Evolutionary conservation across 1,139 yeast species (phyloP).

Genomic region (Candida anutae): DNA sequence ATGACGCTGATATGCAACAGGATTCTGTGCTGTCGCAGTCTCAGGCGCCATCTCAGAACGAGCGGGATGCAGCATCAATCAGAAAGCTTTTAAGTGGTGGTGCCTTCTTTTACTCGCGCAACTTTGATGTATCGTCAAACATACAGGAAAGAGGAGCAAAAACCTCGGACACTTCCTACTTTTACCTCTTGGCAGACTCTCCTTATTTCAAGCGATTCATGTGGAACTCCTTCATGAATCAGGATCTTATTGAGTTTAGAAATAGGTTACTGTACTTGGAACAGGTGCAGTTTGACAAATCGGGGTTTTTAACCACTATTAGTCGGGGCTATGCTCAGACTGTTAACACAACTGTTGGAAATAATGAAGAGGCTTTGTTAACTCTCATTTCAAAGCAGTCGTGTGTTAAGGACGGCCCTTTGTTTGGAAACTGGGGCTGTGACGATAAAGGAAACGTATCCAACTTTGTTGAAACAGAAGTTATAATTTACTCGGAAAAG

Average conservation of each 20-base stretch:
- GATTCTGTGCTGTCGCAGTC: constrained; percentile 7
- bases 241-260: constrained; percentile 54
- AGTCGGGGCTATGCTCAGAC: constrained; percentile 64
- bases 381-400: constrained; percentile 65
- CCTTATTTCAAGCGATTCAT: constrained; percentile 48
- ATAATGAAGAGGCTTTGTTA: constrained; percentile 35
- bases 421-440: constrained; percentile 63
- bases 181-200: constrained; percentile 31
- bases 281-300: constrained; percentile 41
- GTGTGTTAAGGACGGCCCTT: constrained; percentile 49
- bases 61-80: constrained; percentile 53
- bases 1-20: constrained; percentile 3
- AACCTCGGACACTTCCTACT: constrained; percentile 18
- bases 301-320: constrained; percentile 51
- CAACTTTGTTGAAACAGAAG: constrained; percentile 60
- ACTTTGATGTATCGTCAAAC: constrained; percentile 57
- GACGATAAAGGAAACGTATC: constrained; percentile 68
- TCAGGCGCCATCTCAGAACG: constrained; percentile 2
- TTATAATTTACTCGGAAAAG: constrained; percentile 46
- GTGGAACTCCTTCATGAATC: constrained; percentile 59
- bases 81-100: constrained; percentile 53
- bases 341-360: constrained; percentile 36
- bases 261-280: constrained; percentile 46
- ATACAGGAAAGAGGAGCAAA: constrained; percentile 47
- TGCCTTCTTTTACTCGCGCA: constrained; percentile 55